Conservation (phyloP, 495 filamentous ascomycete species). For the Hypoxylon subgilvum region DNA sequence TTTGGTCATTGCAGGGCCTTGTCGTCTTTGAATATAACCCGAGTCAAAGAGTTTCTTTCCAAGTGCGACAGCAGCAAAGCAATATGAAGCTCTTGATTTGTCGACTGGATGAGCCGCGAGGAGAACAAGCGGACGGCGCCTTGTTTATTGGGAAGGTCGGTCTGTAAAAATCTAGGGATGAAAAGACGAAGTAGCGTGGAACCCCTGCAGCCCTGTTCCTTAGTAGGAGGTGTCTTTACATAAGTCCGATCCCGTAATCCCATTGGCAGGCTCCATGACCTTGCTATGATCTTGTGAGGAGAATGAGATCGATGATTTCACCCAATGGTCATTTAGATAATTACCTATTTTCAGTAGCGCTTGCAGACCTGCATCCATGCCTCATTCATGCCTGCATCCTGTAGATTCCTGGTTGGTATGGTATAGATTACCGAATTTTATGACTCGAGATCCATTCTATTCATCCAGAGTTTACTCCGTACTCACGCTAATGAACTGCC, state of each 20-base stretch:
- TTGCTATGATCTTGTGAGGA: conserved; percentile 26
- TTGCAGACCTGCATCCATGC: too few relatives aligned
- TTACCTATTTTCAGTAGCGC: background rate
- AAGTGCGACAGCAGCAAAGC: background rate
- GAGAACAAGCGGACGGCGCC: conserved; percentile 8
- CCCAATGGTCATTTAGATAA: conserved; percentile 1
- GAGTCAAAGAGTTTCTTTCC: background rate
- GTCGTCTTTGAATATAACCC: conserved; percentile 6
- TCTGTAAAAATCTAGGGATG: conserved; percentile 15
- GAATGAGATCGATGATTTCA: conserved; percentile 7
- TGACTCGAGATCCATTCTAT: background rate
- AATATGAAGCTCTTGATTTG: conserved; percentile 2
- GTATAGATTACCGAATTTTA: too few relatives aligned
- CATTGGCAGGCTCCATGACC: conserved; percentile 28
- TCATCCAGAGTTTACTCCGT: background rate
- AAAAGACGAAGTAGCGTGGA: background rate
- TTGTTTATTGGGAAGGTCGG: background rate
- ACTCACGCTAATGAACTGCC: too few relatives aligned
- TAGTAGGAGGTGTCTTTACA: too few relatives aligned
- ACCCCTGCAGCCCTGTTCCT: conserved; percentile 10
- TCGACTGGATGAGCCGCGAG: background rate
- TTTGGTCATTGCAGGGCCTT: conserved; percentile 28
- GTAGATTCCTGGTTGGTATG: too few relatives aligned
- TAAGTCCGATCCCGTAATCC: conserved; percentile 23
- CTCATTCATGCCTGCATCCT: too few relatives aligned